Evolutionary conservation across 345 rosid species (phyloP), one percentile per base, ranked within the genome.

Genomic region (Brassica carinata): DNA sequence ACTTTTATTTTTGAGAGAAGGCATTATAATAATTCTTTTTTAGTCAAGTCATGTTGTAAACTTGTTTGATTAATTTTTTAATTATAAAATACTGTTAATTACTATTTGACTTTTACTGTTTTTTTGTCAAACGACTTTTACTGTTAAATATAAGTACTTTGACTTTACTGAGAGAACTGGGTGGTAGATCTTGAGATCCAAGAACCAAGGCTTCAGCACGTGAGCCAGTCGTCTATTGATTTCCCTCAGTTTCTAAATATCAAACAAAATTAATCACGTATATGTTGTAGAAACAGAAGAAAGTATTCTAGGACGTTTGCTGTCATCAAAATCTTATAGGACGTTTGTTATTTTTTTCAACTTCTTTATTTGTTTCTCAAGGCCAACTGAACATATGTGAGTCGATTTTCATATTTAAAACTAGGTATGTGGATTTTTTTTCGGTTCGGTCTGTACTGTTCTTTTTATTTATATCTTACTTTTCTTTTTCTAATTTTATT

Each of bases 151-250:
- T 7, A 62, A 13, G 19, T 36, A 34, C 13, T 80, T 74, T 80
- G 79, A 80, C 75, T 51, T 51, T 69, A 17, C 7, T 62, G 7
- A 45, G 33, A 73, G 78, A 67, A 31, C 59, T 19, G 7, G 43
- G 64, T 67, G 78, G 40, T 48, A 34, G 82, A 80, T 80, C 83
- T 69, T 69, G 66, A 74, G 83, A 80, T 80, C 83, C 75, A 74
- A 63, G 13, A 63, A 80, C 67, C 69, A 10, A 69, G 83, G 79
- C 83, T 74, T 53, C 75, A 62, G 27, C 71, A 80, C 79, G 75
- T 80, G 83, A 80, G 5, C 83, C 53, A 74, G 79, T 69, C 79
- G 71, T 40, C 38, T 74, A 55, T 26, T 61, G 33, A 79, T 61
- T 14, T 48, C 51, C 23, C 43, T 66, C 17, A 13, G 77, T 72